Evolutionary conservation across 352 stramenopile genomes (phyloP).

Genomic region (Phytophthora sp.): DNA sequence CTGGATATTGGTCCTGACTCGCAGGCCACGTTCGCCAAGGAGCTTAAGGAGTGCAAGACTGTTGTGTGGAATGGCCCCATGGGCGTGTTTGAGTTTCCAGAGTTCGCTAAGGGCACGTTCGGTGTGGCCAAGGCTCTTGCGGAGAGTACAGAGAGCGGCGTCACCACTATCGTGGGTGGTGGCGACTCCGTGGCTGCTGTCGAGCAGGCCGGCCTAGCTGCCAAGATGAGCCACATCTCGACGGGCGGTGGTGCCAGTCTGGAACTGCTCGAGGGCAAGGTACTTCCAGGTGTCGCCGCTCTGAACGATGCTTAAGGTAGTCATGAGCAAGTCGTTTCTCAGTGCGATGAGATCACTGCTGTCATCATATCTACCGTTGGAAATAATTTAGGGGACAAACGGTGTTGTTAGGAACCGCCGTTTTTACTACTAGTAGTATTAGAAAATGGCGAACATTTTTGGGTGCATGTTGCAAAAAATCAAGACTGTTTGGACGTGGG

Average conservation of each 20-base stretch:
- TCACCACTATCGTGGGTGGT: constrained; percentile 93
- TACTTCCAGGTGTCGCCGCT: constrained; percentile 96
- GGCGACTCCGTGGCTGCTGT: constrained; percentile 97
- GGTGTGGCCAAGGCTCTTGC: constrained; percentile 92
- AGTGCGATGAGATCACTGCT: too few relatives aligned
- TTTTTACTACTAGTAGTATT: too few relatives aligned
- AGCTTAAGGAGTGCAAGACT: constrained; percentile 92
- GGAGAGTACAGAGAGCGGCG: constrained; percentile 79
- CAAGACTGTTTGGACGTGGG: too few relatives aligned
- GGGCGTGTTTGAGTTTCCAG: constrained; percentile 98
- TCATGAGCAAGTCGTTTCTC: constrained; percentile 13
- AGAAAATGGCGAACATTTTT: too few relatives aligned
- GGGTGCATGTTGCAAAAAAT: too few relatives aligned
- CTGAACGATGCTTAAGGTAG: constrained; percentile 70
- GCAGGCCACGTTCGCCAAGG: constrained; percentile 67
- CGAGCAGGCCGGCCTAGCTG: constrained; percentile 91
- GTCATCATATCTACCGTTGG: too few relatives aligned
- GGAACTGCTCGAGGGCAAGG: constrained; percentile 98
- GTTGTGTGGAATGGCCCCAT: constrained; percentile 95
- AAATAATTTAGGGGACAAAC: too few relatives aligned
- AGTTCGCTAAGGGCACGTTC: constrained; percentile 96
- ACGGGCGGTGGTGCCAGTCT: constrained; percentile 98
- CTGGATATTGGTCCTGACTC: constrained; percentile 86
- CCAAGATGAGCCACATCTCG: constrained; percentile 97
- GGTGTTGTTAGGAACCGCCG: too few relatives aligned